Conservation (phyloP, 1,139 yeast species). For the Pichia sp. region DNA sequence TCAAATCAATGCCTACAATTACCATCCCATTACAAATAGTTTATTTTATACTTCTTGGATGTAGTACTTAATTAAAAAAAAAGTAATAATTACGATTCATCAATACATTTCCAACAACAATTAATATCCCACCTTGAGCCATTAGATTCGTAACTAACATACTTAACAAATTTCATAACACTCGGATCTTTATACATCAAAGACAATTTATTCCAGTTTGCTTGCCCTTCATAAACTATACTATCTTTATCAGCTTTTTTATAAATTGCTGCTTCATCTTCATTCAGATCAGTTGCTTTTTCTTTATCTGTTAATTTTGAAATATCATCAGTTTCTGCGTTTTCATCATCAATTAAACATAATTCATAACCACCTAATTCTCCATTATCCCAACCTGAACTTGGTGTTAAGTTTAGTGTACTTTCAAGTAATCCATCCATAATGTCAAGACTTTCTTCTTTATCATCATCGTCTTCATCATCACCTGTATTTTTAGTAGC, state of each 20-base stretch:
- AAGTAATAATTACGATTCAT: too few species aligned
- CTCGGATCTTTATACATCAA: constrained; percentile 78
- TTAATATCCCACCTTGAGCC: constrained; percentile 92
- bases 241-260: constrained; percentile 60
- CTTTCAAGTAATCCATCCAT: constrained; percentile 59
- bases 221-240: constrained; percentile 73
- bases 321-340: constrained; percentile 29
- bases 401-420: constrained; percentile 72
- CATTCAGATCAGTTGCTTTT: constrained; percentile 44
- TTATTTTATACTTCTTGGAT: too few species aligned
- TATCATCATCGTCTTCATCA: constrained; percentile 35
- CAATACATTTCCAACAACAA: constrained; percentile 70
- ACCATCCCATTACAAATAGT: too few species aligned
- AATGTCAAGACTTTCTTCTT: constrained; percentile 9
- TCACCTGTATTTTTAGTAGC: constrained; percentile 63
- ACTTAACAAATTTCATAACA: constrained; percentile 84
- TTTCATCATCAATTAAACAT: constrained; percentile 61
- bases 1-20: too few species aligned
- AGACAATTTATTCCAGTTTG: constrained; percentile 75
- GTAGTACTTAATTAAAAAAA: too few species aligned
- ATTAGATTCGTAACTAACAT: constrained; percentile 79
- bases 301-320: constrained; percentile 17
- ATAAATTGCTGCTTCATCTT: constrained; percentile 53
- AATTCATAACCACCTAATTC: constrained; percentile 92
- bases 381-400: constrained; percentile 78